Evolutionary conservation across 139 green algal genomes (phyloP).

Genomic region (Auxenochlorella pyrenoidosa): DNA sequence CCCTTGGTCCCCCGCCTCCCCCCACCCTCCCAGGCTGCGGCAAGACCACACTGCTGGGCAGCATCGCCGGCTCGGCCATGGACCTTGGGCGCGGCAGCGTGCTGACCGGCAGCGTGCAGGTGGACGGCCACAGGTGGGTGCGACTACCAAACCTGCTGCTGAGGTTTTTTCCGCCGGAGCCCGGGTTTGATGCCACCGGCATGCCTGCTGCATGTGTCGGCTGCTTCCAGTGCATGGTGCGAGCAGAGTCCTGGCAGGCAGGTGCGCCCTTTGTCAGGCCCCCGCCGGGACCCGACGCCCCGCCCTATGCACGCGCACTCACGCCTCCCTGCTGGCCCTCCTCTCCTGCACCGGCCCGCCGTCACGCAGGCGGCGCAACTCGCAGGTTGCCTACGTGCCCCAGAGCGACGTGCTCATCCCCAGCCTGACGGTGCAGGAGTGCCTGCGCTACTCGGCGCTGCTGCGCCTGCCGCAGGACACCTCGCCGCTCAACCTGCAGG

Average conservation of each 20-base stretch:
- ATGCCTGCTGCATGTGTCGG: neutral
- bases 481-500: slow-evolving; percentile 38
- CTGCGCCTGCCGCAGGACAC: slow-evolving; percentile 62
- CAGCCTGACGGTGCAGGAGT: slow-evolving; percentile 81
- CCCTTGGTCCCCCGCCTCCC: too few relatives aligned
- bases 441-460: slow-evolving; percentile 69
- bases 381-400: slow-evolving; percentile 72
- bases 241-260: too few relatives aligned
- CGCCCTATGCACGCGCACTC: neutral
- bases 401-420: slow-evolving; percentile 81
- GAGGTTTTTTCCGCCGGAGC: too few relatives aligned
- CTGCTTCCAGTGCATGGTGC: too few relatives aligned
- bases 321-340: neutral
- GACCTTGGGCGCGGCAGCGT: slow-evolving; percentile 26
- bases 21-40: slow-evolving; percentile 56
- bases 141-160: neutral
- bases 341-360: neutral
- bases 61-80: slow-evolving; percentile 52
- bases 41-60: slow-evolving; percentile 79
- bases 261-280: too few relatives aligned
- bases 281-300: too few relatives aligned
- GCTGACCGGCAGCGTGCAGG: slow-evolving; percentile 32
- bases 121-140: slow-evolving; percentile 40
- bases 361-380: slow-evolving; percentile 19
- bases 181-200: neutral